A percentile compares a stretch with the other conserved stretches of the same genome.
These are phyloP conservation scores for Psidium guajava DNA, from an alignment of 345 rosid genomes.

Conservation along the genomic window DNA sequence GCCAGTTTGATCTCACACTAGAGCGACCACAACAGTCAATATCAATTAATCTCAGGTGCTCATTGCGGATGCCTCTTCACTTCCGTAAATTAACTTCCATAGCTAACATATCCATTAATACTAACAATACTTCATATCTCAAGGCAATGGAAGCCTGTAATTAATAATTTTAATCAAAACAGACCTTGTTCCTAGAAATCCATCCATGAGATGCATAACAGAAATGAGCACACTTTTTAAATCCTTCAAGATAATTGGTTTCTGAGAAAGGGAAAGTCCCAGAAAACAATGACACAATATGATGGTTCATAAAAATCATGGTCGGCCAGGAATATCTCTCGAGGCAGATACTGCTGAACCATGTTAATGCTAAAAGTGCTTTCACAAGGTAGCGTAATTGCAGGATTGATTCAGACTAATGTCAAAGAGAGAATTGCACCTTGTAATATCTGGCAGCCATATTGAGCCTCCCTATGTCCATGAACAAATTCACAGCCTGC, in stretches of 20 bases:
- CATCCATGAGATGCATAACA: background rate
- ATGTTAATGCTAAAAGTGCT: background rate
- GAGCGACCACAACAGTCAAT: background rate
- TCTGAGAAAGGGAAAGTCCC: background rate
- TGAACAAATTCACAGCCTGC: conserved; percentile 66
- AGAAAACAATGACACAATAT: background rate
- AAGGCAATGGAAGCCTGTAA: background rate
- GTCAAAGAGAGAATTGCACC: conserved; percentile 20
- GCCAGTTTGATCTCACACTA: background rate
- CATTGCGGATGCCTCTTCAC: background rate
- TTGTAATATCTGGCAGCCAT: conserved; percentile 98
- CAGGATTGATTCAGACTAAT: background rate
- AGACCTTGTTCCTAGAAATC: background rate
- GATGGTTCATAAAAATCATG: background rate
- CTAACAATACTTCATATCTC: background rate
- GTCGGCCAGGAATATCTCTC: background rate
- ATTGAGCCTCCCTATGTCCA: conserved; percentile 93
- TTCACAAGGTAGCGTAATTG: background rate
- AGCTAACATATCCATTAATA: background rate
- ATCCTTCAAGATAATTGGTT: background rate
- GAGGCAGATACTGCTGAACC: background rate
- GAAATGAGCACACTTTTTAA: background rate
- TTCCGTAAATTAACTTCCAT: background rate
- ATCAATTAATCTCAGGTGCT: background rate
- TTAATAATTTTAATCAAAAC: background rate